Base-by-base conservation (phyloP, 1,284 basidiomycete species). In the Ceratobasidium sp. region DNA sequence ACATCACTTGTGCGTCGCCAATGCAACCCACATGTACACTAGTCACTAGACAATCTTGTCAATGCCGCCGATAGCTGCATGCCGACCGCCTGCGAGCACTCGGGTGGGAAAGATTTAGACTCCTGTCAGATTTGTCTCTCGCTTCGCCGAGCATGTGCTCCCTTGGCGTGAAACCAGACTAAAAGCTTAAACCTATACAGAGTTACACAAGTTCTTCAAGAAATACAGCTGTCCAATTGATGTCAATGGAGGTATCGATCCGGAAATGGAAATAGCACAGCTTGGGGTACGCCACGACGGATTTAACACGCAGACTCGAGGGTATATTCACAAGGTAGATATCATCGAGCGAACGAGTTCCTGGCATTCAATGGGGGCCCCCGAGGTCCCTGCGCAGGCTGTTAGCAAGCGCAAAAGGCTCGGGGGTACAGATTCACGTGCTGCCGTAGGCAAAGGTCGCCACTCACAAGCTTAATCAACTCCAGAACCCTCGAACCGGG, bases 381-480 rank as follows among this genome's bases (percentile, higher is more conserved):
- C 32, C 32, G 65, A 40, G 51, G 22, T 62, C 37, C 43, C 49
- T 67, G 8, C 19, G 46, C 46, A 52, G 15, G 19, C 49, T 1
- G 46, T 67, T 67, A 52, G 51, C 32, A 37, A 25, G n/a, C 25
- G 44, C 5, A 6, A 9, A 44, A 67, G 32, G 25, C 65, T 54
- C 34, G 25, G 22, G 44, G 25, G 19, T 13, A 22, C 32, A 37
- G 15, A 73, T 73, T 73, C 69, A 73, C 69, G 40, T 59, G 57
- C 44, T n/a, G 61, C 40, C 49, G 6, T 9, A 54, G 65, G 49
- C 49, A 22, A 34, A 61, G 49, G 49, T 34, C 67, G 61, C 44
- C 19, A 54, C 61, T 74, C 71, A 74, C 71, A 52, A 51, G 59
- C 61, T 54, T 67, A 52, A 62, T 74, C 61, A 43, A 67, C 32